Conservation (phyloP, 306 rosid species). For the Trichosanthes truncata region DNA sequence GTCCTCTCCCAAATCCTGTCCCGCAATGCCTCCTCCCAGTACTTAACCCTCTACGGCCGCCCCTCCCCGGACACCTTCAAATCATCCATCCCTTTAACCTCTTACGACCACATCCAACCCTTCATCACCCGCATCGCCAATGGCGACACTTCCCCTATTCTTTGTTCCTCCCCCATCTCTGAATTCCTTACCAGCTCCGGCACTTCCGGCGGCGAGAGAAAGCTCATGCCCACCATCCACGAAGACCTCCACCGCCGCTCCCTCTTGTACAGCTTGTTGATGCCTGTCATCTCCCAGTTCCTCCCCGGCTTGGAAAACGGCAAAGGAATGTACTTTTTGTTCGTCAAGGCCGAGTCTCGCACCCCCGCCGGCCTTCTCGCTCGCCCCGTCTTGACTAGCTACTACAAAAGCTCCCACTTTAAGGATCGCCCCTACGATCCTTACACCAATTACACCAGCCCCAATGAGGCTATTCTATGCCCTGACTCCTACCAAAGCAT, state of each 20-base stretch:
- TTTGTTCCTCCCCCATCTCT: slow-evolving; percentile 39
- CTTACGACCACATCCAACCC: slow-evolving; percentile 44
- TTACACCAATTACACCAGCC: slow-evolving; percentile 20
- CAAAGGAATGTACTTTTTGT: slow-evolving; percentile 16
- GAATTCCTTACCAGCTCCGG: slow-evolving; percentile 45
- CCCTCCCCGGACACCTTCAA: slow-evolving; percentile 38
- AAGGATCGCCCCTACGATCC: slow-evolving; percentile 13
- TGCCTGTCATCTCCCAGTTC: slow-evolving; percentile 14
- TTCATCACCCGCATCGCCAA: slow-evolving; percentile 52
- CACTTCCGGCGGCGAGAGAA: slow-evolving; percentile 14
- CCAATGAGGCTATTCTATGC: slow-evolving; percentile 15
- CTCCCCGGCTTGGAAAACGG: slow-evolving; percentile 5
- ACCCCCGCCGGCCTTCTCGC: slow-evolving; percentile 15
- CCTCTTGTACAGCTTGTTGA: slow-evolving; percentile 7
- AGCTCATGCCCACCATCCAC: slow-evolving; percentile 13
- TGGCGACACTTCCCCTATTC: slow-evolving; percentile 54
- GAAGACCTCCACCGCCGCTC: slow-evolving; percentile 8
- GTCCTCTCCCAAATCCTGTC: slow-evolving; percentile 37
- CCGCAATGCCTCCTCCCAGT: slow-evolving; percentile 42
- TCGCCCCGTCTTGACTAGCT: slow-evolving; percentile 13
- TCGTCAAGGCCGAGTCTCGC: slow-evolving; percentile 7
- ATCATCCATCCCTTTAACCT: slow-evolving; percentile 30
- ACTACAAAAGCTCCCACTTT: slow-evolving; percentile 16
- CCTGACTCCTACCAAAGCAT: slow-evolving; percentile 17
- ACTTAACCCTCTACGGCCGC: slow-evolving; percentile 33